Percentiles rank a stretch among this genome's conserved stretches.
phyloP scores from a whole-genome alignment of 1,139 yeast genomes.

The Debaryomyces nepalensis region DNA sequence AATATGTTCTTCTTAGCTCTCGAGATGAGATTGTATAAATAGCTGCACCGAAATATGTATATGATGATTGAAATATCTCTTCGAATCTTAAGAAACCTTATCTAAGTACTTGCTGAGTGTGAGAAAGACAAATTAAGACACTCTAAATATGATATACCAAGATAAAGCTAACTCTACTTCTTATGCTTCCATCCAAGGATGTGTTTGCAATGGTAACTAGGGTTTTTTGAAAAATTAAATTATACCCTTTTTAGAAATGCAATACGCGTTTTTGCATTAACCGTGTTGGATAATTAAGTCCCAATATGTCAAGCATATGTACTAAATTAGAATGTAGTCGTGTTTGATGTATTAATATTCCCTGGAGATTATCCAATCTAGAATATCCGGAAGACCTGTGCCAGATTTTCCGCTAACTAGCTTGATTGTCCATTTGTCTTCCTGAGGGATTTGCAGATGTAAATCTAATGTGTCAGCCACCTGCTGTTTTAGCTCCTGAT shows the following conservation, averaged over 20 bases:
- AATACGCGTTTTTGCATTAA: conserved; percentile 9
- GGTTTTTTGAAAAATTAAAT: conserved; percentile 2
- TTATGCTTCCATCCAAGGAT: neutral
- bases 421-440: conserved; percentile 41
- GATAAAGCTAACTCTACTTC: neutral
- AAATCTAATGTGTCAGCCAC: conserved; percentile 31
- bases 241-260: conserved; percentile 9
- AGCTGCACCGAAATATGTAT: neutral
- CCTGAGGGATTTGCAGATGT: conserved; percentile 26
- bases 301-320: neutral
- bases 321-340: neutral
- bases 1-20: neutral
- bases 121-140: neutral
- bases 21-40: neutral
- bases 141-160: no score
- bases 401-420: conserved; percentile 66
- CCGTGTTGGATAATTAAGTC: conserved; percentile 4
- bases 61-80: neutral
- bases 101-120: neutral
- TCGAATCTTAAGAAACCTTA: neutral
- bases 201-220: conserved; percentile 4
- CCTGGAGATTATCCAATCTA: conserved; percentile 53
- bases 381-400: conserved; percentile 45
- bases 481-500: conserved; percentile 20
- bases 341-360: conserved; percentile 18